Base-by-base conservation (phyloP, 2,329 filamentous ascomycete species). In the Fusarium bactridioides region DNA sequence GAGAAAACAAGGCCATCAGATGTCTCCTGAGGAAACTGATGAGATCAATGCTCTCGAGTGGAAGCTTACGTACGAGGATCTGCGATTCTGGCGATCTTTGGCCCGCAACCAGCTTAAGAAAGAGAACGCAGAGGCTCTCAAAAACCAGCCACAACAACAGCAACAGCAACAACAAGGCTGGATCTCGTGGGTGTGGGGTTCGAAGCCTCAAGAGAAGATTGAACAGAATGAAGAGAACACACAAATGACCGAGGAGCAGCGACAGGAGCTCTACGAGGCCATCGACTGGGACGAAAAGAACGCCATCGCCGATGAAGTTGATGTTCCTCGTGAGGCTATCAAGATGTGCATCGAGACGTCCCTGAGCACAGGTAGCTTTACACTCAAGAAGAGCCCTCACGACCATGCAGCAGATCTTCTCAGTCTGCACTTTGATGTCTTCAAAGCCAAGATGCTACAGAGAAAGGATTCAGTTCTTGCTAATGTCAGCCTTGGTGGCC, bases 271-370 rank as follows among this genome's bases (percentile, higher is more conserved):
- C 15, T 99, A 98, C 81, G 92, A 97, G 75, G 97, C 94, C 55
- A 99, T 99, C 77, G 96, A 98, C 77, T 99, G 95, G 91, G 94
- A 99, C 70, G 96, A 99, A 82, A 98, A 98, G 85, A 91, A 95
- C 67, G 93, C 93, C 4, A 87, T 99, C 43, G 88, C 94, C 0
- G 94, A 97, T 74, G 92, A 93, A 45, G 91, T 99, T 7, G 96
- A 99, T 75, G 86, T 94, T 37, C 97, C 97, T 0, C 90, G 93
- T 60, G 96, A 99, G 76, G 94, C 94, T 15, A 88, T 99, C 77
- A 98, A 98, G 82, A 87, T 98, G 80, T 94, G 98, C 79, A 85
- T 99, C 54, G 94, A 98, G 79, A 92, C 96, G 55, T 95, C 93
- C 61, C 90, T 99, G n/a, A 93, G 93, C 71, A 97, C 95, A 1